phyloP scores from a whole-genome alignment of 176 grass and related monocot species.

The Juncus inflexus region DNA sequence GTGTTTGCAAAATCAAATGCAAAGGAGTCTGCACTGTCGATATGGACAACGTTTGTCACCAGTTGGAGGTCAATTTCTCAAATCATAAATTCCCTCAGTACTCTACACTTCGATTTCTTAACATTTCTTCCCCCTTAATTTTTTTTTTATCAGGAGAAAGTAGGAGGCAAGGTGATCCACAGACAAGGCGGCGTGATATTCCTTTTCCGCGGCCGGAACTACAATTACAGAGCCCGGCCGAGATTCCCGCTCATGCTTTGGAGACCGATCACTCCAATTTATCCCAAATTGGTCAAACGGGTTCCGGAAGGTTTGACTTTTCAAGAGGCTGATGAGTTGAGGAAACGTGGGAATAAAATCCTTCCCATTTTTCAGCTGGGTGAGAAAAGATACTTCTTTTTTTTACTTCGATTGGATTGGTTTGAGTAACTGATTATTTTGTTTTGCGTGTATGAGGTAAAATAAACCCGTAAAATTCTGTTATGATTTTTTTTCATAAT shows the following conservation, averaged over 20 bases:
- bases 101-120: background rate
- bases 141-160: constrained; percentile 58
- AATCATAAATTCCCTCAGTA: background rate
- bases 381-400: constrained; percentile 33
- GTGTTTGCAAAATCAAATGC: constrained; percentile 98
- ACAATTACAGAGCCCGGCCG: constrained; percentile 67
- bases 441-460: background rate
- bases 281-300: constrained; percentile 65
- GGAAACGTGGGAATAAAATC: constrained; percentile 45
- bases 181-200: constrained; percentile 68
- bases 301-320: constrained; percentile 74
- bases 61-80: constrained; percentile 54
- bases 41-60: constrained; percentile 88
- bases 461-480: background rate
- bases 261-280: constrained; percentile 69
- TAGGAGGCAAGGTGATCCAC: constrained; percentile 85
- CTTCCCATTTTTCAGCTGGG: constrained; percentile 73
- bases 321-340: constrained; percentile 60
- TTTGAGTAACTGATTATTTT: constrained; percentile 6
- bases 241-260: constrained; percentile 93
- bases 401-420: background rate
- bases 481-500: constrained; percentile 17
- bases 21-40: constrained; percentile 92
- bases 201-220: constrained; percentile 91
- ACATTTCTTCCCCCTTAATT: background rate